Evolutionary conservation across 306 rosid genomes (phyloP).

Genomic region (Ochetophila trinervis): DNA sequence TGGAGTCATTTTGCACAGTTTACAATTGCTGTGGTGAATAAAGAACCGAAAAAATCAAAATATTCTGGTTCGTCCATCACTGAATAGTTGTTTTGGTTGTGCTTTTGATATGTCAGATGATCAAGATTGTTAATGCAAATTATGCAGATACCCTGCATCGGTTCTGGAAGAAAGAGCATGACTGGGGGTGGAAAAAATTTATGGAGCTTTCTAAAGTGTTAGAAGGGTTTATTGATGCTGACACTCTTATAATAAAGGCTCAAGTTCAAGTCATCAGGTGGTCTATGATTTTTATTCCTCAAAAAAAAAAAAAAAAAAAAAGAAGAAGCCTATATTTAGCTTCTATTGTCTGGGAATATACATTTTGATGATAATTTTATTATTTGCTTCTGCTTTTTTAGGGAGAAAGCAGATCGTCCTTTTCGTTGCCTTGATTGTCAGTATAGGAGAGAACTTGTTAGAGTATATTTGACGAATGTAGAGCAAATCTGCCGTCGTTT

Average conservation of each 20-base stretch:
- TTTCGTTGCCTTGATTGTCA: conserved; percentile 98
- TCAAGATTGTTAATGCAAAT: conserved; percentile 14
- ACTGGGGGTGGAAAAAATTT: conserved; percentile 99
- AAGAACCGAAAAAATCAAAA: conserved; percentile 92
- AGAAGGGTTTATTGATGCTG: conserved; percentile 94
- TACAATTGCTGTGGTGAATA: conserved; percentile 93
- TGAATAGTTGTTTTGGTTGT: conserved; percentile 18
- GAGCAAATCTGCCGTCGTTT: conserved; percentile 97
- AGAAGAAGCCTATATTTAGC: not conserved
- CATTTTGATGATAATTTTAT: conserved; percentile 17
- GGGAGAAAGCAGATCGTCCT: conserved; percentile 95
- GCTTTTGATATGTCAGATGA: conserved; percentile 15
- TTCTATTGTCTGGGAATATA: conserved; percentile 14
- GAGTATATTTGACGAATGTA: conserved; percentile 94
- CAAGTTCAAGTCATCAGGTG: conserved; percentile 99
- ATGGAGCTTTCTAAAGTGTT: conserved; percentile 95
- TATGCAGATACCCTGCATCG: conserved; percentile 94
- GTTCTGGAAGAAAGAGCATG: conserved; percentile 99
- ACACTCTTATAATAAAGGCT: conserved; percentile 92
- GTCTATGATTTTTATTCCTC: conserved; percentile 19
- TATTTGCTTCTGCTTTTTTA: conserved; percentile 41
- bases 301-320: no score
- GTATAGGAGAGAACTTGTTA: conserved; percentile 98
- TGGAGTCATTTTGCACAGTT: conserved; percentile 99
- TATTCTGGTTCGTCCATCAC: conserved; percentile 73